Evolutionary conservation across 768 basidiomycete species (phyloP).

Genomic region (Kondoa subrosea): DNA sequence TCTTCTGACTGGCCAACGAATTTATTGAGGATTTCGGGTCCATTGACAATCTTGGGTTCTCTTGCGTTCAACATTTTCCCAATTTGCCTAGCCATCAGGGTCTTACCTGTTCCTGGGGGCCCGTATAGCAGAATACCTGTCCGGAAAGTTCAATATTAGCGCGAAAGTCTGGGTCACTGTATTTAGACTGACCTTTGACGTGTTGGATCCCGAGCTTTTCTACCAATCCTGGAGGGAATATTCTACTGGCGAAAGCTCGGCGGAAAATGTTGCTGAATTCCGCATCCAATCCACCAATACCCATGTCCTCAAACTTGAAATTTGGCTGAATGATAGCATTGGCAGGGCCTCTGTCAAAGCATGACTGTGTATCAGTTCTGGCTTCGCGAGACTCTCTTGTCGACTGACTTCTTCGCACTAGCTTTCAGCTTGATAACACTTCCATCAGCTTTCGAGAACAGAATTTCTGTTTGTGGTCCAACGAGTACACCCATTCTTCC

Average conservation of each 20-base stretch:
- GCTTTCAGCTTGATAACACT: slow-evolving; percentile 79
- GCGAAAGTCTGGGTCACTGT: slow-evolving; percentile 18
- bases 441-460: slow-evolving; percentile 63
- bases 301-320: slow-evolving; percentile 99
- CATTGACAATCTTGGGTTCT: slow-evolving; percentile 96
- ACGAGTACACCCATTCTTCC: slow-evolving; percentile 35
- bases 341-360: slow-evolving; percentile 63
- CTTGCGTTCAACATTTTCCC: slow-evolving; percentile 97
- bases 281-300: slow-evolving; percentile 87
- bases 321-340: slow-evolving; percentile 94
- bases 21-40: slow-evolving; percentile 92
- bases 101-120: slow-evolving; percentile 96
- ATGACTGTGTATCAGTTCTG: background rate
- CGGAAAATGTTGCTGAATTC: slow-evolving; percentile 96
- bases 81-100: slow-evolving; percentile 91
- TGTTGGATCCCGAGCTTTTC: slow-evolving; percentile 97
- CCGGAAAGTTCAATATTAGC: background rate
- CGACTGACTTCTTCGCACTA: slow-evolving; percentile 65
- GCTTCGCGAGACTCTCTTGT: background rate
- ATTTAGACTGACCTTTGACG: slow-evolving; percentile 57
- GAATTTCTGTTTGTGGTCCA: slow-evolving; percentile 83
- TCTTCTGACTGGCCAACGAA: slow-evolving; percentile 95
- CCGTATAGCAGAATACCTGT: slow-evolving; percentile 63
- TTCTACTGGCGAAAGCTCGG: slow-evolving; percentile 90
- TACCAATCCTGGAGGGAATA: slow-evolving; percentile 92